Conservation (phyloP, 192 early-diverging fungal genomes). For the Linderina pennispora region DNA sequence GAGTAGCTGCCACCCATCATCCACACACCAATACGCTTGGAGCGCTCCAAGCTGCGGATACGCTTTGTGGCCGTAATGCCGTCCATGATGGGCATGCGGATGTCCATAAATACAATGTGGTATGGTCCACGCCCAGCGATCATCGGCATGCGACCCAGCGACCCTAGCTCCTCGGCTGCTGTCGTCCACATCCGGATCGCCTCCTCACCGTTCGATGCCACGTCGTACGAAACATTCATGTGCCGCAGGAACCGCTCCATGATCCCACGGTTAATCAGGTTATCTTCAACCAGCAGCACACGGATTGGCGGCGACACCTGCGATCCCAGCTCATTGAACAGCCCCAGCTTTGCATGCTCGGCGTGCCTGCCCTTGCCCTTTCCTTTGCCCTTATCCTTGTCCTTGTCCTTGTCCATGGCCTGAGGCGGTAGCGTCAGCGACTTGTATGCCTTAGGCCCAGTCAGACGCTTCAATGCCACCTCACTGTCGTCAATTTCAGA, state of each 20-base stretch:
- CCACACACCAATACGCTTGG: slow-evolving; percentile 44
- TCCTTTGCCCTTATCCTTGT: not conserved
- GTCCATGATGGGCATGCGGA: slow-evolving; percentile 86
- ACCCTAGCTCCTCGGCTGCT: slow-evolving; percentile 20
- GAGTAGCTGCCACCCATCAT: slow-evolving; percentile 16
- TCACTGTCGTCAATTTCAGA: no score
- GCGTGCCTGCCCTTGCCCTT: not conserved
- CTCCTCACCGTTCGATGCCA: slow-evolving; percentile 74
- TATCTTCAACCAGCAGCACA: slow-evolving; percentile 80
- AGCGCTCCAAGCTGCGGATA: slow-evolving; percentile 63
- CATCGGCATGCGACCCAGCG: not conserved
- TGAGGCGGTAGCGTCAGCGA: not conserved
- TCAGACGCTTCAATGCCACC: no score
- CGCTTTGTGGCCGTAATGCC: slow-evolving; percentile 79
- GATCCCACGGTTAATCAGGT: slow-evolving; percentile 66
- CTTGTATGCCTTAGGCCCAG: not conserved
- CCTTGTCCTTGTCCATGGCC: not conserved
- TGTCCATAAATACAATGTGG: slow-evolving; percentile 78
- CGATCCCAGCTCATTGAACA: no score
- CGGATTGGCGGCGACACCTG: slow-evolving; percentile 56
- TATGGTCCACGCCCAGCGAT: slow-evolving; percentile 41
- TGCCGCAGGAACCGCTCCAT: slow-evolving; percentile 66
- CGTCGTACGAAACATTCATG: slow-evolving; percentile 64
- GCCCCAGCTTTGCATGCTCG: no score
- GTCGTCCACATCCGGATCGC: slow-evolving; percentile 73